Conservation (phyloP, 495 filamentous ascomycete species). For the Aspergillus cavernicola region DNA sequence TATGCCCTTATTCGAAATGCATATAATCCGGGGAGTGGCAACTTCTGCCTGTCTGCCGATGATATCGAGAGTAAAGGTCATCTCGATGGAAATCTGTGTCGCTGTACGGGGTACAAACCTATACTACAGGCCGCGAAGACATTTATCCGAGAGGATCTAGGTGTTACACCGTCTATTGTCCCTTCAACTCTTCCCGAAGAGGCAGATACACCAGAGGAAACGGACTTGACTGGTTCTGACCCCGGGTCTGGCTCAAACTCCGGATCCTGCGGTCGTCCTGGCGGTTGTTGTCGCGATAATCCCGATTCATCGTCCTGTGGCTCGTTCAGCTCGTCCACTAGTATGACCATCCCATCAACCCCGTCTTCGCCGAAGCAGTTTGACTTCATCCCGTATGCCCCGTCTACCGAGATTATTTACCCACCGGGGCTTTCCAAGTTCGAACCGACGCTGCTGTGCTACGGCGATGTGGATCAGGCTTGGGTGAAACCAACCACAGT, state of each 20-base stretch:
- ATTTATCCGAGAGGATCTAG: constrained; percentile 44
- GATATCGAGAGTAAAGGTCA: constrained; percentile 71
- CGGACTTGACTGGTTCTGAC: not conserved
- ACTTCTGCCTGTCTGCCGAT: constrained; percentile 48
- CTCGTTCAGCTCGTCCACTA: not conserved
- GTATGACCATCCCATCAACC: not conserved
- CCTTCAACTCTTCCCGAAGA: not conserved
- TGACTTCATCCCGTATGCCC: constrained; percentile 87
- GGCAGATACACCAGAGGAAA: not conserved
- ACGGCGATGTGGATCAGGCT: constrained; percentile 87
- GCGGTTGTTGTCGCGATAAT: constrained; percentile 62
- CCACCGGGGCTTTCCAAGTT: constrained; percentile 78
- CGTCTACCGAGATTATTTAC: constrained; percentile 91
- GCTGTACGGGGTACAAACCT: constrained; percentile 92
- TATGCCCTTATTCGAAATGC: constrained; percentile 73
- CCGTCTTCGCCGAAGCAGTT: constrained; percentile 6
- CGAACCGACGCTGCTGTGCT: constrained; percentile 71
- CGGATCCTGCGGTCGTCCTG: constrained; percentile 30
- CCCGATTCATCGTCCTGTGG: constrained; percentile 6
- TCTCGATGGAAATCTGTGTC: constrained; percentile 93
- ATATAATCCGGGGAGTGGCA: constrained; percentile 41
- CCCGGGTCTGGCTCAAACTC: constrained; percentile 28
- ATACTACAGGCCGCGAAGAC: constrained; percentile 86
- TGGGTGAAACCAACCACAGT: constrained; percentile 89
- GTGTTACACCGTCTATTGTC: constrained; percentile 22